Conservation (phyloP, 2,329 filamentous ascomycete genomes). For the Lasiodiplodia hormozganensis region DNA sequence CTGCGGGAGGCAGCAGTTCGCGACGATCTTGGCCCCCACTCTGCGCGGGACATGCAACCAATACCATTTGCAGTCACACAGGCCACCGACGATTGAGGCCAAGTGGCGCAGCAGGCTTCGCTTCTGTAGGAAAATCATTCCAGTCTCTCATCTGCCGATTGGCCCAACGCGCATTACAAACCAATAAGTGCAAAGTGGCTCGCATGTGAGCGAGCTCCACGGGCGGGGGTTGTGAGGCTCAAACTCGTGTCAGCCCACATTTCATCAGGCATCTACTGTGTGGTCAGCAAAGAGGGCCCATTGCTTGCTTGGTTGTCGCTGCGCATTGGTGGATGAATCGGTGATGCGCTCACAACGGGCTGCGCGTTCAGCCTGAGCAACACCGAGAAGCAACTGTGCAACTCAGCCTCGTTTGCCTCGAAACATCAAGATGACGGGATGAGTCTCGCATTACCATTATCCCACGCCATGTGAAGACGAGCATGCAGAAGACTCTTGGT, state of each 20-base stretch:
- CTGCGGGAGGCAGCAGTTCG: slow-evolving; percentile 5
- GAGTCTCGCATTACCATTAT: too few relatives aligned
- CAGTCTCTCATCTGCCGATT: background rate
- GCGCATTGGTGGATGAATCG: background rate
- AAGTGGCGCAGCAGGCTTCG: background rate
- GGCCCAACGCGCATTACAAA: background rate
- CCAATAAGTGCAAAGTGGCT: background rate
- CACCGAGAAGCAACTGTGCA: background rate
- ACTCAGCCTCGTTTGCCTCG: too few relatives aligned
- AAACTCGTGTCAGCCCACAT: background rate
- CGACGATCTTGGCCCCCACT: background rate
- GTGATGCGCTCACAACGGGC: background rate
- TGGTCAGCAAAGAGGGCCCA: background rate
- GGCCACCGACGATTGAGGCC: background rate
- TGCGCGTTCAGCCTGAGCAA: background rate
- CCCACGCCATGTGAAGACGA: too few relatives aligned
- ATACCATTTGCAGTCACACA: background rate
- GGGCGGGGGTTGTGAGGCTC: background rate
- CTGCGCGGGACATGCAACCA: background rate
- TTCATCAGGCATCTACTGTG: background rate
- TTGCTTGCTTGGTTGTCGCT: background rate
- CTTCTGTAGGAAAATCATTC: background rate
- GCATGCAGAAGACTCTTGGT: too few relatives aligned
- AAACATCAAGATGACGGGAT: too few relatives aligned
- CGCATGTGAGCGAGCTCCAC: background rate